These are phyloP conservation scores for Hyaloscypha finlandica DNA, from an alignment of 495 filamentous ascomycete species.

Conservation along the genomic window DNA sequence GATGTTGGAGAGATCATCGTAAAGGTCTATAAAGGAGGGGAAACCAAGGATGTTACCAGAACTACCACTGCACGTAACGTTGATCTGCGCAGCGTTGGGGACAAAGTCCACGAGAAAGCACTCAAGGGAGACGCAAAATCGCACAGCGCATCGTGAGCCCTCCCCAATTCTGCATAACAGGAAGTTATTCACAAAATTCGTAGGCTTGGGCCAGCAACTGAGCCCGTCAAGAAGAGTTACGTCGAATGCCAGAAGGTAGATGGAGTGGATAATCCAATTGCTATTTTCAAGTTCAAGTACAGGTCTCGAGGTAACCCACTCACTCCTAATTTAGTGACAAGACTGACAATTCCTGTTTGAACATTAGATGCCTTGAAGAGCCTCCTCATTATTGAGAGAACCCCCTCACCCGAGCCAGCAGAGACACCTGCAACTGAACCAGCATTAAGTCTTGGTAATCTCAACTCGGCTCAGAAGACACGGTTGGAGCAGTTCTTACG, in stretches of 20 bases:
- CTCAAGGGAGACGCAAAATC: conserved; percentile 18
- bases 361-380: conserved; percentile 6
- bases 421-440: background rate
- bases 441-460: background rate
- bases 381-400: conserved; percentile 14
- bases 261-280: conserved; percentile 9
- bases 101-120: conserved; percentile 8
- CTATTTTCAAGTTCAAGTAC: conserved; percentile 19
- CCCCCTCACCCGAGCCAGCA: conserved; percentile 4
- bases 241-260: conserved; percentile 1
- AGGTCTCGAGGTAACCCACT: background rate
- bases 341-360: background rate
- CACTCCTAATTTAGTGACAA: background rate
- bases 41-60: background rate
- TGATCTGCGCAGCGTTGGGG: background rate
- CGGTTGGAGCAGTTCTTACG: background rate
- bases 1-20: conserved; percentile 10
- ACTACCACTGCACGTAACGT: background rate
- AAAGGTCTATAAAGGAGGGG: background rate
- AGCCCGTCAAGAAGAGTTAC: background rate
- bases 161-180: background rate
- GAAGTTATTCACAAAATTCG: background rate
- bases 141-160: background rate
- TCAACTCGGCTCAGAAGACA: background rate
- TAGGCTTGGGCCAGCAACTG: background rate